A percentile compares a stretch with the other conserved stretches of the same genome.
phyloP scores from a whole-genome alignment of 2,329 filamentous ascomycete species.

The Colletotrichum kahawae region DNA sequence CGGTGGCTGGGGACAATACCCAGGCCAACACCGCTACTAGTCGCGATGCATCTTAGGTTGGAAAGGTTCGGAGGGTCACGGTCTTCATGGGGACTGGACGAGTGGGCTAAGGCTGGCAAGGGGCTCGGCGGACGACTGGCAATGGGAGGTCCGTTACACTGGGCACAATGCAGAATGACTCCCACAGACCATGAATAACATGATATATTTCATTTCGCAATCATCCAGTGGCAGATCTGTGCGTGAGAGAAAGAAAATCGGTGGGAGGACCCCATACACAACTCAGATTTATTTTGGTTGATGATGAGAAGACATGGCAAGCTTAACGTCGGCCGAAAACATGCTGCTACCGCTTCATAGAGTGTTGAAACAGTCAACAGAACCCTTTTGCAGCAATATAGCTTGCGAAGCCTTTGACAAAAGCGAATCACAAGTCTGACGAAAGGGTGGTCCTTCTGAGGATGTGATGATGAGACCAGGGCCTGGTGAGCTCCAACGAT shows the following conservation, averaged over 20 bases:
- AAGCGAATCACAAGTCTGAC: background rate
- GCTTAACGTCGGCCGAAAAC: background rate
- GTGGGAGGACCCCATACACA: background rate
- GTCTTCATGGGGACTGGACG: background rate
- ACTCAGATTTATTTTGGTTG: background rate
- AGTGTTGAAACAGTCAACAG: background rate
- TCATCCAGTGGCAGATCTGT: background rate
- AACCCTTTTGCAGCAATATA: background rate
- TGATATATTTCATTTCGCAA: background rate
- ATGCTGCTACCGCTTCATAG: background rate
- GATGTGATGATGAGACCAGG: background rate
- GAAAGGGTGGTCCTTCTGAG: background rate
- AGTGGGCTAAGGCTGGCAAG: background rate
- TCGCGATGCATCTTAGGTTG: background rate
- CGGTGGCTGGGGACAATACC: conserved; percentile 38
- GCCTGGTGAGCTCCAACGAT: background rate
- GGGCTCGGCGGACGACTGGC: background rate
- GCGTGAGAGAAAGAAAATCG: background rate
- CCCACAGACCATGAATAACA: background rate
- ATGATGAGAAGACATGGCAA: background rate
- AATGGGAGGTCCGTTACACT: background rate
- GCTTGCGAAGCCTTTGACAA: background rate
- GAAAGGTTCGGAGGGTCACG: background rate
- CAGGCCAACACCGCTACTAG: conserved; percentile 39
- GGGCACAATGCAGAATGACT: background rate